Evolutionary conservation across 176 grass and related monocot species (phyloP), one percentile per base, ranked within the genome.

Genomic region (Avena sativa): DNA sequence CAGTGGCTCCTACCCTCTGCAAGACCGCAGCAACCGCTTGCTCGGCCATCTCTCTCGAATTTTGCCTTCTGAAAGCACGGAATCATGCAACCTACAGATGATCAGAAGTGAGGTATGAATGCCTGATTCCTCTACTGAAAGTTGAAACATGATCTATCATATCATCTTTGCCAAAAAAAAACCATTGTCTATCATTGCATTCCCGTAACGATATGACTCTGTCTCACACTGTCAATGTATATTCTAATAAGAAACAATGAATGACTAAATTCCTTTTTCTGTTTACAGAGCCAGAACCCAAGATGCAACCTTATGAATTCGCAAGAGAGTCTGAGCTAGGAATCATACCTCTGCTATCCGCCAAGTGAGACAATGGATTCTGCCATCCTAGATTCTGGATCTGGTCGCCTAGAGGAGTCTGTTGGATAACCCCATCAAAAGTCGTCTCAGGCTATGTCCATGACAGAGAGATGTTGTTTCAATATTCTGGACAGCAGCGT

Each of bases 41-140:
- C 38, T 80, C 78, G n/a, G 78, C 78, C 78, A 80, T 79, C 53
- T 79, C 55, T 60, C 55, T 23, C 2, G 3, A 46, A 9, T 43
- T 62, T 38, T 2, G 36, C 12, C 6, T 62, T 25, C 25, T 13
- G 19, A 43, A 23, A 5, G 34, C 34, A 61, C 20, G n/a, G 3
- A 60, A 16, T 25, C 0, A 16, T 9, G 77, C 56, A 43, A 44
- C 55, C 13, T 16, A 9, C 77, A 79, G 56, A 79, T 44, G 77
- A 44, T 79, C 55, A 2, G 19, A 79, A 34, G 13, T 0, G 8
- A 44, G 70, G 70, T 23, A 14, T 23, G 63, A 32, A 66, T 32
- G 63, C 63, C 26, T 6, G 17, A 48, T 48, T 23, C 12, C 4
- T 48, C 6, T n/a, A 73, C 20, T 49, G 71, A 25, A 32, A 14